phyloP scores from a whole-genome alignment of 768 basidiomycete genomes.

The Paxillus involutus region DNA sequence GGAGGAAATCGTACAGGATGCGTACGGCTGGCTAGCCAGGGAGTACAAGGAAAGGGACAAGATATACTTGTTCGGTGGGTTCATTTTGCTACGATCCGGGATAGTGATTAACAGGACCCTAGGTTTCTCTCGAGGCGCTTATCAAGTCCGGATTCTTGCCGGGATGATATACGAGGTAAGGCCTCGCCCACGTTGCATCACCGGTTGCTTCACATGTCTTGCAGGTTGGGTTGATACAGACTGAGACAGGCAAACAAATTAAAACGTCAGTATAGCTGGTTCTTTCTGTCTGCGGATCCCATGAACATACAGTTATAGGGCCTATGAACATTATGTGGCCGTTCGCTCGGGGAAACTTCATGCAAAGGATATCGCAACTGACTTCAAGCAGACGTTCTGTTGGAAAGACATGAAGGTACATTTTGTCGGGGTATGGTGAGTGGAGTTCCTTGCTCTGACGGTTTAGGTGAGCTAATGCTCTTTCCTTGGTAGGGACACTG shows the following conservation, averaged over 20 bases:
- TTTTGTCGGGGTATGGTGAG: constrained; percentile 54
- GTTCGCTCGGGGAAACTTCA: constrained; percentile 18
- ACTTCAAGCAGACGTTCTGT: constrained; percentile 49
- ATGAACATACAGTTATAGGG: constrained; percentile 1
- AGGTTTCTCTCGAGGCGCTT: constrained; percentile 47
- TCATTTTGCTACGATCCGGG: not conserved
- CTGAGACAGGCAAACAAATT: constrained; percentile 34
- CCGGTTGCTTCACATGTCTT: not conserved
- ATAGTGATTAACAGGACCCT: not conserved
- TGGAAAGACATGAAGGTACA: constrained; percentile 42
- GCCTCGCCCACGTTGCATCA: too few relatives aligned
- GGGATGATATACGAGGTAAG: constrained; percentile 41
- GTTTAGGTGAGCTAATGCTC: not conserved
- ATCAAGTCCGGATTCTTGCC: constrained; percentile 39
- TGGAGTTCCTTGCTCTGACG: not conserved
- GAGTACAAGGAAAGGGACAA: constrained; percentile 31
- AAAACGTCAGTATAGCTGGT: constrained; percentile 15
- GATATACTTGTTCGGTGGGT: constrained; percentile 35
- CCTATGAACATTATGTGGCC: constrained; percentile 18
- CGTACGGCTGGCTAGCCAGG: constrained; percentile 34
- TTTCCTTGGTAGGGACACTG: constrained; percentile 55
- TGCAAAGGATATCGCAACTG: constrained; percentile 17
- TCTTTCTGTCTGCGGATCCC: not conserved
- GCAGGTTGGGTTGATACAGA: constrained; percentile 34
- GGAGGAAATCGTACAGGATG: constrained; percentile 32